Percentiles rank a stretch among this genome's conserved stretches.
phyloP scores from a whole-genome alignment of 2,329 filamentous ascomycete species.

The Rhynchosporium secalis region DNA sequence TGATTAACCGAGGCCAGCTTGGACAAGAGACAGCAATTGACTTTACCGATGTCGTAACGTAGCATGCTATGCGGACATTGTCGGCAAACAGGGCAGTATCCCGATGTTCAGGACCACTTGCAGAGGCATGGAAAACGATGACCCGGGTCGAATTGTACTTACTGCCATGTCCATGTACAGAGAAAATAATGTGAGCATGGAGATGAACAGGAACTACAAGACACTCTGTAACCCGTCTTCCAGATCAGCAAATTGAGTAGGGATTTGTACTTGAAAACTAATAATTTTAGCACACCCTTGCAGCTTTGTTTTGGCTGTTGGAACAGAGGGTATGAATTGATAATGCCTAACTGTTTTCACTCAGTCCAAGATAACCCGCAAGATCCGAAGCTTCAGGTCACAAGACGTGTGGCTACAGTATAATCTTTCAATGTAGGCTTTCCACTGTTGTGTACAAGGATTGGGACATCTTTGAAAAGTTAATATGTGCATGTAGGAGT shows the following conservation, averaged over 20 bases:
- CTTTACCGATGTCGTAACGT: neutral
- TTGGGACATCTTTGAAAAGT: neutral
- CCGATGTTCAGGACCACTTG: no score
- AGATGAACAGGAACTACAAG: constrained; percentile 6
- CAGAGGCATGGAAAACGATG: no score
- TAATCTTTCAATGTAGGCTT: neutral
- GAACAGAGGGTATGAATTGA: neutral
- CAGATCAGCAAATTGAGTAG: neutral
- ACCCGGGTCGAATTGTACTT: no score
- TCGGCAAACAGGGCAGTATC: no score
- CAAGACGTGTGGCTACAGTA: neutral
- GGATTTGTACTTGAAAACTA: neutral
- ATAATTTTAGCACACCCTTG: neutral
- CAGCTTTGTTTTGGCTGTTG: neutral
- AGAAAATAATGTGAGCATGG: neutral
- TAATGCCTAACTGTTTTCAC: neutral
- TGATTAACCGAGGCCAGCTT: neutral
- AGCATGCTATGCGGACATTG: constrained; percentile 2
- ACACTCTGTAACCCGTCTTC: neutral
- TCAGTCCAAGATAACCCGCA: neutral
- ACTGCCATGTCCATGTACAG: no score
- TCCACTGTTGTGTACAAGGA: neutral
- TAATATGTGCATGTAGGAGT: neutral
- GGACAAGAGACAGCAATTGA: neutral
- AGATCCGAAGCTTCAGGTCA: neutral